phyloP scores from a whole-genome alignment of 108 stramenopile genomes.

The Conticribra weissflogii region DNA sequence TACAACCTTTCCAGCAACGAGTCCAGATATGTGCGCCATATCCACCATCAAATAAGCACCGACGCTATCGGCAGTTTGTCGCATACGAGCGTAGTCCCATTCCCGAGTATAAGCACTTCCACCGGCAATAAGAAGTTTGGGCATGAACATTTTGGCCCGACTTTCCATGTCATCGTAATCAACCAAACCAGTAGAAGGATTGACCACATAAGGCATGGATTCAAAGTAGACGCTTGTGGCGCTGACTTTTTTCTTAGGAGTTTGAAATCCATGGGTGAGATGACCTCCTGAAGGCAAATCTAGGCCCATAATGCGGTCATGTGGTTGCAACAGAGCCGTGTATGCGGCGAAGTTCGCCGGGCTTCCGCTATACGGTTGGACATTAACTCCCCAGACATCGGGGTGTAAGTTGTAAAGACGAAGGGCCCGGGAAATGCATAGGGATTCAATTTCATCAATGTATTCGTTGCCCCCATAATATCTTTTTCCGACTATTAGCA shows the following conservation, averaged over 20 bases:
- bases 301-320: slow-evolving; percentile 99
- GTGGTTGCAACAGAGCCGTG: slow-evolving; percentile 95
- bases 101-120: slow-evolving; percentile 99
- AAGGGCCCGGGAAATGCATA: slow-evolving; percentile 94
- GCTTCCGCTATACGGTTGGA: slow-evolving; percentile 94
- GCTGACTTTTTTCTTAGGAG: slow-evolving; percentile 95
- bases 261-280: slow-evolving; percentile 98
- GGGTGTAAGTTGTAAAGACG: slow-evolving; percentile 83
- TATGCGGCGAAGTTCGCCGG: slow-evolving; percentile 99
- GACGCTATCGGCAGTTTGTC: slow-evolving; percentile 95
- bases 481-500: slow-evolving; percentile 80
- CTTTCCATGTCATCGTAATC: slow-evolving; percentile 97
- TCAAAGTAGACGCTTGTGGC: slow-evolving; percentile 99
- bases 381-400: slow-evolving; percentile 98
- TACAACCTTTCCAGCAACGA: slow-evolving; percentile 93
- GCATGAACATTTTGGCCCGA: slow-evolving; percentile 96
- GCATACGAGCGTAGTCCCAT: slow-evolving; percentile 98
- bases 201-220: slow-evolving; percentile 97
- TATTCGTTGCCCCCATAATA: slow-evolving; percentile 98
- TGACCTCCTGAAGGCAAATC: slow-evolving; percentile 99
- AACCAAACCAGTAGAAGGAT: slow-evolving; percentile 89
- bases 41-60: slow-evolving; percentile 98
- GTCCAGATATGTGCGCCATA: slow-evolving; percentile 99
- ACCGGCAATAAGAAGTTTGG: slow-evolving; percentile 97
- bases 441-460: slow-evolving; percentile 95